Evolutionary conservation across 164 flowering plant genomes (phyloP), one percentile per base, ranked within the genome.

Genomic region (Echeveria elegans): DNA sequence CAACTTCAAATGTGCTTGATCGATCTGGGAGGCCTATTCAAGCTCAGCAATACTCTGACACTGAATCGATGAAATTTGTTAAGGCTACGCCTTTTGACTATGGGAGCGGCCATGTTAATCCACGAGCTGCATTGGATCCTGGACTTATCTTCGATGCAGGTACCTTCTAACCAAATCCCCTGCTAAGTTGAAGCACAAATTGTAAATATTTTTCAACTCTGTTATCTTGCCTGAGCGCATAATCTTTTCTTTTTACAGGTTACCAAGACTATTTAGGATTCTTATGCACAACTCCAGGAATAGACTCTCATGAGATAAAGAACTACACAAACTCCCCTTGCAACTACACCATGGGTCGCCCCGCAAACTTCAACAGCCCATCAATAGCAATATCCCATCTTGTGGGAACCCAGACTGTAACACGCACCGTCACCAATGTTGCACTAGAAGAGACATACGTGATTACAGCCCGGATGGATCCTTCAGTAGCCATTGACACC

Each of bases 121-220:
- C 99, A 21, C 78, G 83, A 77, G 96, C 96, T 56, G 95, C 99
- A 53, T 74, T 95, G 48, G 92, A 95, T 76, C 99, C 97, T n/a
- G 97, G 99, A 66, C 94, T 95, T 63, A 72, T 95, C 70, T 90
- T 89, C 61, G 94, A 95, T 79, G 86, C 96, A 78, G 99, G 99
- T 88, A 74, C 31, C n/a, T 65, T 67, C 5, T 1, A 36, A 6
- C 40, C 45, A 24, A 28, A 52, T 29, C 34, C 8, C 19, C 36
- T 70, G 45, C 11, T 24, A 40, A 50, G 47, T 11, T n/a, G 4
- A 48, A 18, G 23, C 53, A 19, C 8, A n/a, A 48, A 23, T 52
- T 52, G 26, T 7, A 24, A 52, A 8, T 23, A 6, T 52, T 52
- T 52, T 2, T 8, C 10, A 21, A 6, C 24, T 19, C 10, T 48